phyloP scores from a whole-genome alignment of 805 yeast species.

The Kluyveromyces nonfermentans region DNA sequence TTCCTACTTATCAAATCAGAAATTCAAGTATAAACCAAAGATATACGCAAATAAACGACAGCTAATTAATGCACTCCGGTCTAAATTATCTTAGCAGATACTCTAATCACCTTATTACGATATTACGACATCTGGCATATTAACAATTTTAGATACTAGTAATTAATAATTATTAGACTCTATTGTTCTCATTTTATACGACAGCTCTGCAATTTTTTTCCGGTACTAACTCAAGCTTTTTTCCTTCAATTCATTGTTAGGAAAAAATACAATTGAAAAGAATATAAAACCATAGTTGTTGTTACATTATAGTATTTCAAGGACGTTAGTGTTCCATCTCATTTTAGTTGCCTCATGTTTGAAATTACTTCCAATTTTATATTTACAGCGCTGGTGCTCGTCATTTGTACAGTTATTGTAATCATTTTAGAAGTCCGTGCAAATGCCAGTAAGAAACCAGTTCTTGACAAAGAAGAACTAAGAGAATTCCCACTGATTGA shows the following conservation, averaged over 20 bases:
- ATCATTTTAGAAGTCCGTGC: background rate
- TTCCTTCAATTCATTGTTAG: too few species aligned
- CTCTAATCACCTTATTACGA: background rate
- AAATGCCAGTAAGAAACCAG: constrained; percentile 29
- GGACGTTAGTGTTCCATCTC: background rate
- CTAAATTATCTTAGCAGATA: too few species aligned
- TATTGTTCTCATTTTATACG: background rate
- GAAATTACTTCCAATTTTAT: background rate
- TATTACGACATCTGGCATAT: background rate
- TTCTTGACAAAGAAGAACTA: constrained; percentile 57
- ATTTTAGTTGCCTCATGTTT: background rate
- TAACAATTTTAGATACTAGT: too few species aligned
- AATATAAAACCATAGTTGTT: too few species aligned
- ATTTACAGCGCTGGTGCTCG: background rate
- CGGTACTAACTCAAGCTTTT: background rate
- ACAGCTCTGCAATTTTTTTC: background rate
- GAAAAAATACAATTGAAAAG: too few species aligned
- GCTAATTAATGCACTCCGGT: constrained; percentile 7
- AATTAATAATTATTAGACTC: background rate
- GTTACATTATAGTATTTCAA: too few species aligned
- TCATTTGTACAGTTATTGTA: background rate
- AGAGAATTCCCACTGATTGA: constrained; percentile 72
- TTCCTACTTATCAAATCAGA: constrained; percentile 9
- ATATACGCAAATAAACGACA: constrained; percentile 11
- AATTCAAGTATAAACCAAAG: constrained; percentile 13